phyloP scores from a whole-genome alignment of 2,329 filamentous ascomycete genomes.

The Penicillium sp. region DNA sequence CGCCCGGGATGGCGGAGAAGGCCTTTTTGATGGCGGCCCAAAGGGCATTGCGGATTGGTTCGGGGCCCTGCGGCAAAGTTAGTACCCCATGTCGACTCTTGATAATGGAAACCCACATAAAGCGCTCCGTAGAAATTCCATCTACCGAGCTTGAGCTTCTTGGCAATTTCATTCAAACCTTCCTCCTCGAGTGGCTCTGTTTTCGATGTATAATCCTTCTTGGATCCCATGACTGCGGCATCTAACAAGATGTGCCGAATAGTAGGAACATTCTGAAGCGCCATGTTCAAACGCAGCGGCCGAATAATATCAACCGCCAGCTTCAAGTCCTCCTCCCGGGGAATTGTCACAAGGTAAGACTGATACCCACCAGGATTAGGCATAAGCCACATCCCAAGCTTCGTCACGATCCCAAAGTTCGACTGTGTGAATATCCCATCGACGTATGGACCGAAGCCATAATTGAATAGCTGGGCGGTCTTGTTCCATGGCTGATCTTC shows the following conservation, averaged over 20 bases:
- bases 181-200: slow-evolving; percentile 39
- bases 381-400: slow-evolving; percentile 43
- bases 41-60: slow-evolving; percentile 15
- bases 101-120: slow-evolving; percentile 22
- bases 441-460: slow-evolving; percentile 42
- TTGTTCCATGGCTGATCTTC: slow-evolving; percentile 26
- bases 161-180: slow-evolving; percentile 44
- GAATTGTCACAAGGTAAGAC: slow-evolving; percentile 47
- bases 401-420: background rate
- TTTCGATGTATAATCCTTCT: slow-evolving; percentile 33
- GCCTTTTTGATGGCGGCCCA: slow-evolving; percentile 43
- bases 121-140: slow-evolving; percentile 56
- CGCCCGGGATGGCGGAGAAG: slow-evolving; percentile 38
- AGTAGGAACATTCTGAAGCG: slow-evolving; percentile 52
- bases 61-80: background rate
- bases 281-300: slow-evolving; percentile 37
- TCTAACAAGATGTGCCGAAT: slow-evolving; percentile 50
- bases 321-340: slow-evolving; percentile 51
- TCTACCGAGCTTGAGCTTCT: slow-evolving; percentile 44
- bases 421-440: slow-evolving; percentile 30
- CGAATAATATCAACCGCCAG: slow-evolving; percentile 42
- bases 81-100: background rate
- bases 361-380: slow-evolving; percentile 54
- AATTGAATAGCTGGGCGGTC: slow-evolving; percentile 6
- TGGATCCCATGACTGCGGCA: slow-evolving; percentile 43